A percentile compares a stretch with the other conserved stretches of the same genome.
Evolutionary conservation across 352 stramenopile genomes (phyloP).

Genomic region (Globisporangium ultimum): DNA sequence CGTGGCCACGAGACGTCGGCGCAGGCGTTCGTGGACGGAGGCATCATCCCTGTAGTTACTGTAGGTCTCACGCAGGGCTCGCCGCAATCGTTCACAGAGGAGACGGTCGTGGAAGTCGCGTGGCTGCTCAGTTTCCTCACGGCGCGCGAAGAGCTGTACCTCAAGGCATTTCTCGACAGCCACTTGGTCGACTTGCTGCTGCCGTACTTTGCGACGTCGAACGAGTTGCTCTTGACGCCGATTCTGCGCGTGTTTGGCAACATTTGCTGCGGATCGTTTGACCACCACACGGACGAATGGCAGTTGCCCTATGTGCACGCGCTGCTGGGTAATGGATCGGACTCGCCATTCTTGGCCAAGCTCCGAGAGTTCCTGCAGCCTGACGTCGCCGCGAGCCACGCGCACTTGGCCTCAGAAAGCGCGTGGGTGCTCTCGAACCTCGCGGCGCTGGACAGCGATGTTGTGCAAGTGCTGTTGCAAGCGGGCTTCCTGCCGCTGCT

Average conservation of each 20-base stretch:
- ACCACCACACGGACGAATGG: slow-evolving; percentile 76
- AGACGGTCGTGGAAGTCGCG: slow-evolving; percentile 69
- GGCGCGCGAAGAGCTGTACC: slow-evolving; percentile 66
- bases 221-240: slow-evolving; percentile 67
- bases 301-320: slow-evolving; percentile 56
- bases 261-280: slow-evolving; percentile 61
- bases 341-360: slow-evolving; percentile 60
- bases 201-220: slow-evolving; percentile 52
- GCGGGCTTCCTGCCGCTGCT: slow-evolving; percentile 55
- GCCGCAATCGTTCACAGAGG: slow-evolving; percentile 32
- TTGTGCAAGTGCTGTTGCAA: slow-evolving; percentile 57
- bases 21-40: slow-evolving; percentile 73
- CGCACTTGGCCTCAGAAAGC: slow-evolving; percentile 53
- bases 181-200: slow-evolving; percentile 49
- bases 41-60: slow-evolving; percentile 48
- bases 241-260: slow-evolving; percentile 79
- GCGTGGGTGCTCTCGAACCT: slow-evolving; percentile 82
- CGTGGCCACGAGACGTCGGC: slow-evolving; percentile 70
- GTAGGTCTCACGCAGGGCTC: slow-evolving; percentile 31
- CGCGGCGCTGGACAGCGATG: slow-evolving; percentile 42
- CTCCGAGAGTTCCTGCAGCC: slow-evolving; percentile 53
- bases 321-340: slow-evolving; percentile 23
- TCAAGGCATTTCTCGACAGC: slow-evolving; percentile 64
- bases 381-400: slow-evolving; percentile 21
- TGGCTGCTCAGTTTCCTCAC: slow-evolving; percentile 89